phyloP scores from a whole-genome alignment of 2,329 filamentous ascomycete genomes.

The Exophiala spinifera region DNA sequence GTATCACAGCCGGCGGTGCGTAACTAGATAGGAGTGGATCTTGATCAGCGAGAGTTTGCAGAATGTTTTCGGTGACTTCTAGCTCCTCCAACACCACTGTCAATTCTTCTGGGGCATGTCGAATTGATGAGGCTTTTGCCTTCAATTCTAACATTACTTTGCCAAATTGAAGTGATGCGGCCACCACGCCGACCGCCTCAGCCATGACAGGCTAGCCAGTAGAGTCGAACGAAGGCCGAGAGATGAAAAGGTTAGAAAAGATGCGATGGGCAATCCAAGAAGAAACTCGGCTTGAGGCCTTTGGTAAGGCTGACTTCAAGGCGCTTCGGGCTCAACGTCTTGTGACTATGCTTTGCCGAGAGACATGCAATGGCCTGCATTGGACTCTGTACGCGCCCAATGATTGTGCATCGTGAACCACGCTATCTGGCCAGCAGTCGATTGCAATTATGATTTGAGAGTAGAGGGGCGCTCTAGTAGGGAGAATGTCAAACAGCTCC shows the following conservation, averaged over 20 bases:
- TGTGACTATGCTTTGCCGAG: background rate
- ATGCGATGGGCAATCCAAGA: background rate
- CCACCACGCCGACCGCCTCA: constrained; percentile 11
- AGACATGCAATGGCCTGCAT: background rate
- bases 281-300: background rate
- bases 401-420: background rate
- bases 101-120: constrained; percentile 7
- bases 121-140: constrained; percentile 3
- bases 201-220: constrained; percentile 6
- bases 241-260: background rate
- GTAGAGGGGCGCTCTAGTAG: background rate
- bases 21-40: constrained; percentile 2
- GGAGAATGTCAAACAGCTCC: too few relatives aligned
- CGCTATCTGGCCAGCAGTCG: background rate
- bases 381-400: background rate
- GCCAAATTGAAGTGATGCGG: constrained; percentile 9
- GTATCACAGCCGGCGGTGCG: background rate
- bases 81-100: constrained; percentile 8
- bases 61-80: background rate
- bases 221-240: too few relatives aligned
- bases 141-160: constrained; percentile 6
- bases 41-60: constrained; percentile 11
- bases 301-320: background rate
- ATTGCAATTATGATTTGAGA: background rate
- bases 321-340: background rate